A percentile compares a stretch with the other conserved stretches of the same genome.
These are phyloP conservation scores for button mushroom (Agaricus bisporus) DNA, from an alignment of 768 basidiomycete species.

Conservation along the genomic window DNA sequence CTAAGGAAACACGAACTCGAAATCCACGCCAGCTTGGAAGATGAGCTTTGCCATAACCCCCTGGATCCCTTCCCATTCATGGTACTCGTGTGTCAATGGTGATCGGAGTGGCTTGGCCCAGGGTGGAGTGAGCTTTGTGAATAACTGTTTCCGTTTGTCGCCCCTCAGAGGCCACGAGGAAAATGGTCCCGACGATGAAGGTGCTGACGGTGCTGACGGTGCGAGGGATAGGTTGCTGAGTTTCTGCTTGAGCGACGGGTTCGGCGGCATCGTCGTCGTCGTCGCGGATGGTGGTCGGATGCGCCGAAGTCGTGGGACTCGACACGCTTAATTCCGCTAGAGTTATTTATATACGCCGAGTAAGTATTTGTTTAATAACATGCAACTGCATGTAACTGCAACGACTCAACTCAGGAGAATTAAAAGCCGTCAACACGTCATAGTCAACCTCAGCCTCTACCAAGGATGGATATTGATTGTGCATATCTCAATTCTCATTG, in stretches of 20 bases:
- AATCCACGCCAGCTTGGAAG: conserved; percentile 87
- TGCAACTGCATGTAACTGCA: too few species aligned
- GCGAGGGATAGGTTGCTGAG: conserved; percentile 57
- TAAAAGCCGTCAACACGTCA: too few species aligned
- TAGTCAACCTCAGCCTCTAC: too few species aligned
- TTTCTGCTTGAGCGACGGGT: conserved; percentile 55
- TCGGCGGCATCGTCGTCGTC: conserved; percentile 13
- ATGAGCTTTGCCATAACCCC: conserved; percentile 68
- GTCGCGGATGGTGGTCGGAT: background rate
- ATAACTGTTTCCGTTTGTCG: conserved; percentile 19
- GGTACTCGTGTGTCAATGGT: conserved; percentile 26
- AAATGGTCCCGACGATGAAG: conserved; percentile 11
- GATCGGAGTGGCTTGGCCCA: conserved; percentile 37
- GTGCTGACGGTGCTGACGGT: conserved; percentile 40
- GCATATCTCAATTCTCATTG: too few species aligned
- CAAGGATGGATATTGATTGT: too few species aligned
- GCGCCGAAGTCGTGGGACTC: conserved; percentile 4
- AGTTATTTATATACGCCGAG: too few species aligned
- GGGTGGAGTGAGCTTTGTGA: conserved; percentile 39
- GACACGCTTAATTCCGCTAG: background rate
- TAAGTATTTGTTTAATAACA: too few species aligned
- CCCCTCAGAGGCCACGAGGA: conserved; percentile 5
- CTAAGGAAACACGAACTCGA: conserved; percentile 52
- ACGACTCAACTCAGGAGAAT: too few species aligned
- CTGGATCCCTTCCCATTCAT: conserved; percentile 55